phyloP scores from a whole-genome alignment of 768 basidiomycete genomes.

The Psilocybe sp. region DNA sequence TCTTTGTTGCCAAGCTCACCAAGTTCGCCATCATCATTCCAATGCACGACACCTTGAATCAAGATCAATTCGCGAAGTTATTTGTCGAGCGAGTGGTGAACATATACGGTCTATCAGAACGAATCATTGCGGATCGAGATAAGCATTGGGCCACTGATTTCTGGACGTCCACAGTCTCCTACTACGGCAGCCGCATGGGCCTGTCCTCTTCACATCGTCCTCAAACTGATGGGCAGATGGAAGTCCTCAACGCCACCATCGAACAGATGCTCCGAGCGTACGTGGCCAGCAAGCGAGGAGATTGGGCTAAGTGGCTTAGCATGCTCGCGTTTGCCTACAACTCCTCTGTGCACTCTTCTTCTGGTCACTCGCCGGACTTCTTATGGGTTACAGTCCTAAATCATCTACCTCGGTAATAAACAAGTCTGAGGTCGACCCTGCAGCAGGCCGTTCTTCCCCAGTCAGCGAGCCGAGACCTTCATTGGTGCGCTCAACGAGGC shows the following conservation, averaged over 20 bases:
- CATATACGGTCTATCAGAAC: conserved; percentile 18
- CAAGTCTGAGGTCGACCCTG: background rate
- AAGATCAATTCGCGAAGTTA: conserved; percentile 18
- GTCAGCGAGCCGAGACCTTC: conserved; percentile 1
- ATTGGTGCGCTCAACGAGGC: background rate
- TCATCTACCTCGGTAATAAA: background rate
- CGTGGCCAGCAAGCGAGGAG: conserved; percentile 16
- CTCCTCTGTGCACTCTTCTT: conserved; percentile 20
- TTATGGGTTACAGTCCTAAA: conserved; percentile 25
- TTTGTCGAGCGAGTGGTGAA: conserved; percentile 20
- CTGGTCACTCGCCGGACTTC: conserved; percentile 21
- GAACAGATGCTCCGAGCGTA: conserved; percentile 28
- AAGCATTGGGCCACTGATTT: conserved; percentile 20
- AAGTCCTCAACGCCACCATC: conserved; percentile 25
- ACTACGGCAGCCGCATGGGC: conserved; percentile 14
- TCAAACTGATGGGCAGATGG: conserved; percentile 31
- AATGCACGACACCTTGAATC: conserved; percentile 10
- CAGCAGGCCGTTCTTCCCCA: background rate
- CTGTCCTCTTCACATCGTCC: conserved; percentile 34
- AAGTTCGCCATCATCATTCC: conserved; percentile 19
- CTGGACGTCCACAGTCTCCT: conserved; percentile 20
- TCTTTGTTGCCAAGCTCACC: conserved; percentile 22
- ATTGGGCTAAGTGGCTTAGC: conserved; percentile 24
- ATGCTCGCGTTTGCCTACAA: conserved; percentile 29
- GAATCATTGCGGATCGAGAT: conserved; percentile 18